A percentile compares a stretch with the other conserved stretches of the same genome.
phyloP scores from a whole-genome alignment of 1,139 yeast species.

The Yamadazyma buinensis region DNA sequence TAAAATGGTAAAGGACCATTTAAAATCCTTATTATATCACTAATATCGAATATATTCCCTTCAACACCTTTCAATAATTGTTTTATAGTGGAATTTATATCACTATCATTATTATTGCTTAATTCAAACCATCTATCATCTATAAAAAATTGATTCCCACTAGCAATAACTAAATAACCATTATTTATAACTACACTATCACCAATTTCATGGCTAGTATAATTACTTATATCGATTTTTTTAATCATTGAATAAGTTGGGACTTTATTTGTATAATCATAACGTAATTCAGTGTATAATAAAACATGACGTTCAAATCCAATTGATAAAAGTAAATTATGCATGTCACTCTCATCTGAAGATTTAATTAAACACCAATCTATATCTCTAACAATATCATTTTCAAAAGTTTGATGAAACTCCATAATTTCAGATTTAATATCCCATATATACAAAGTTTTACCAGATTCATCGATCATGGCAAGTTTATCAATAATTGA shows the following conservation, averaged over 20 bases:
- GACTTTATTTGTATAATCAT: constrained; percentile 77
- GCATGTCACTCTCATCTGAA: constrained; percentile 16
- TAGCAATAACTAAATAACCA: constrained; percentile 76
- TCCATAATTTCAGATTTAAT: constrained; percentile 64
- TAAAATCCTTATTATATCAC: constrained; percentile 65
- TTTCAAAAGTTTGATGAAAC: constrained; percentile 44
- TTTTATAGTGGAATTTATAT: constrained; percentile 33
- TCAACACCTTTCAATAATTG: constrained; percentile 47
- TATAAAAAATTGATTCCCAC: constrained; percentile 85
- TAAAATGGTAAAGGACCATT: constrained; percentile 89
- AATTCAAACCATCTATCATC: constrained; percentile 60
- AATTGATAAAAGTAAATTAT: constrained; percentile 74
- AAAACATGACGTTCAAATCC: constrained; percentile 66
- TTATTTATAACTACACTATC: constrained; percentile 83
- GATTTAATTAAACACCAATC: constrained; percentile 78
- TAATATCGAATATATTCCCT: constrained; percentile 22
- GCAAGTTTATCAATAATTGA: constrained; percentile 68
- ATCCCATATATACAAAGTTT: constrained; percentile 72
- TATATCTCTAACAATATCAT: constrained; percentile 48
- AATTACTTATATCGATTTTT: constrained; percentile 63
- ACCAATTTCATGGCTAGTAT: constrained; percentile 78
- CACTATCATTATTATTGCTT: constrained; percentile 22
- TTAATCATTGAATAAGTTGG: constrained; percentile 80
- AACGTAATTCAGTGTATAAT: constrained; percentile 76
- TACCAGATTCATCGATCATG: constrained; percentile 52